Percentiles rank a stretch among this genome's conserved stretches.
Conservation (phyloP, 2,329 filamentous ascomycete genomes). For the Epichloe festucae region DNA sequence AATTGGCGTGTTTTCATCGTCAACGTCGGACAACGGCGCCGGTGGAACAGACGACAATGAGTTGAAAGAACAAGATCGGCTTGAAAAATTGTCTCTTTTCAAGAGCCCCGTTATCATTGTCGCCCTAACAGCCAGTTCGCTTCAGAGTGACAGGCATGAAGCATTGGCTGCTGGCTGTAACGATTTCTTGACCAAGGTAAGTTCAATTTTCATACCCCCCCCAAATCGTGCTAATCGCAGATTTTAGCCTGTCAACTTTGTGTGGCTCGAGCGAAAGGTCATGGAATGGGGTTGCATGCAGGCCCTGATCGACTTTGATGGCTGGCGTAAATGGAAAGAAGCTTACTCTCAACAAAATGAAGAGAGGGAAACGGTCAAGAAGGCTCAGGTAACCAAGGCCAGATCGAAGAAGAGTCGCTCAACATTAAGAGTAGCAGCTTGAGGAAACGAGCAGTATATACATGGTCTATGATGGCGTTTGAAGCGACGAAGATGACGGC, state of each 20-base stretch:
- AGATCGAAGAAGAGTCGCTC: conserved; percentile 34
- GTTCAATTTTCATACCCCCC: conserved; percentile 10
- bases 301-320: conserved; percentile 94
- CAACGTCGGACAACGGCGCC: conserved; percentile 43
- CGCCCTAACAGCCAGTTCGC: conserved; percentile 80
- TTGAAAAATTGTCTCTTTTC: conserved; percentile 59
- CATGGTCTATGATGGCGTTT: not conserved
- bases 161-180: conserved; percentile 93
- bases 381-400: conserved; percentile 21
- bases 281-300: conserved; percentile 99
- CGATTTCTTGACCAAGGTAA: conserved; percentile 93
- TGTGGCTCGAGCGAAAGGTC: conserved; percentile 94
- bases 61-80: conserved; percentile 51
- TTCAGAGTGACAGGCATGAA: conserved; percentile 92
- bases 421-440: conserved; percentile 13
- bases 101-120: conserved; percentile 98
- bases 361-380: conserved; percentile 29
- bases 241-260: conserved; percentile 79
- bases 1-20: conserved; percentile 81
- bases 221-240: not conserved
- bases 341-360: conserved; percentile 40
- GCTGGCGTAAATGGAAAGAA: conserved; percentile 95
- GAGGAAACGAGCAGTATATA: not conserved
- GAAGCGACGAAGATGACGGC: not conserved
- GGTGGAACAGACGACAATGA: conserved; percentile 28